A percentile compares a stretch with the other conserved stretches of the same genome.
Conservation (phyloP, 2,329 filamentous ascomycete species). For the Cladosporium sp. region DNA sequence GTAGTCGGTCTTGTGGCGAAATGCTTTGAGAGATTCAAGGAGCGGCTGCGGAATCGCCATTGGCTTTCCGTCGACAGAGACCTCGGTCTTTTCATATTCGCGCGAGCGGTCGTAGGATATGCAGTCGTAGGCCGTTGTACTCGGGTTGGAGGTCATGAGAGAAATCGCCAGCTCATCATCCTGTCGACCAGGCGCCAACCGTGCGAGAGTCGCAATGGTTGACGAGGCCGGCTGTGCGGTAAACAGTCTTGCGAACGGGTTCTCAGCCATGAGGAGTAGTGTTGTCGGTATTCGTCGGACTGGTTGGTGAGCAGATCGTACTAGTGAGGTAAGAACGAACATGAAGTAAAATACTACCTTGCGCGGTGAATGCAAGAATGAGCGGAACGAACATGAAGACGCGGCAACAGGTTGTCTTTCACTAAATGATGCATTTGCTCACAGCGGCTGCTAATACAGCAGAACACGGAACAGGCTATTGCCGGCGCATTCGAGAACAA, state of each 20-base stretch:
- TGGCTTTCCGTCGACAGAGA: constrained; percentile 9
- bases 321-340: too few relatives aligned
- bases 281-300: too few relatives aligned
- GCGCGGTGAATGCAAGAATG: too few relatives aligned
- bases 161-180: background rate
- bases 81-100: background rate
- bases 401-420: too few relatives aligned
- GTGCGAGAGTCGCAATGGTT: constrained; percentile 2
- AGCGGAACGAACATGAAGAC: too few relatives aligned
- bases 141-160: background rate
- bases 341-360: too few relatives aligned
- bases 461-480: too few relatives aligned
- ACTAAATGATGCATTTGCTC: too few relatives aligned
- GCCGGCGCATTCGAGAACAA: too few relatives aligned
- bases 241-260: constrained; percentile 12
- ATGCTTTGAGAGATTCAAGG: background rate
- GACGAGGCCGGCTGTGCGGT: background rate
- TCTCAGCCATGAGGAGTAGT: background rate
- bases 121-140: constrained; percentile 3
- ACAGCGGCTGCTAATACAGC: too few relatives aligned
- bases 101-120: constrained; percentile 12
- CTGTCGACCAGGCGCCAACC: background rate
- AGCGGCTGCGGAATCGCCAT: constrained; percentile 3
- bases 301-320: too few relatives aligned
- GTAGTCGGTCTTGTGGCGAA: background rate